Evolutionary conservation across 2,329 filamentous ascomycete genomes (phyloP).

Genomic region (Aspergillus ustus): DNA sequence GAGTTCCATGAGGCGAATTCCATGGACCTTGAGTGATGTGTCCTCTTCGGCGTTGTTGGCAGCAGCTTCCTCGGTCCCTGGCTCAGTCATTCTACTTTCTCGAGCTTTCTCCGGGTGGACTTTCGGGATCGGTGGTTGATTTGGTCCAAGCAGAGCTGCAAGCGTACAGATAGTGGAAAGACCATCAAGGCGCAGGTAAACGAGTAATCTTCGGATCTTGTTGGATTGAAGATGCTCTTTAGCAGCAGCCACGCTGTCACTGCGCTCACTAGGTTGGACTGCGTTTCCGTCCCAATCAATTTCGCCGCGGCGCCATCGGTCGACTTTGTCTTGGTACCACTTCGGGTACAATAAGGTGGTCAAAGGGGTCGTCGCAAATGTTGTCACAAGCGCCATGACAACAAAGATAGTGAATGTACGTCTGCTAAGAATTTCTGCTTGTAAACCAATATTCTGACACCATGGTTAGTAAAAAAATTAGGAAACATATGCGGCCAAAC

Average conservation of each 20-base stretch:
- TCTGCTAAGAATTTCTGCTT: slow-evolving; percentile 78
- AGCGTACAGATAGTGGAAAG: slow-evolving; percentile 82
- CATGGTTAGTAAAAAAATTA: slow-evolving; percentile 7
- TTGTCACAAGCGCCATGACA: slow-evolving; percentile 88
- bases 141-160: slow-evolving; percentile 74
- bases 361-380: slow-evolving; percentile 80
- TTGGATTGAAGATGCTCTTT: slow-evolving; percentile 56
- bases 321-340: slow-evolving; percentile 75
- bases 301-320: slow-evolving; percentile 78
- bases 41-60: slow-evolving; percentile 24
- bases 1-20: slow-evolving; percentile 82
- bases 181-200: slow-evolving; percentile 84
- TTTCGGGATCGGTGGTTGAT: slow-evolving; percentile 39
- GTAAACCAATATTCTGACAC: slow-evolving; percentile 73
- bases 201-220: slow-evolving; percentile 69
- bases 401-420: slow-evolving; percentile 93
- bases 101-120: slow-evolving; percentile 38
- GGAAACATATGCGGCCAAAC: no score
- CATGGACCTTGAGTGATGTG: slow-evolving; percentile 72
- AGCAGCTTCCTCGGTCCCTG: slow-evolving; percentile 30
- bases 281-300: slow-evolving; percentile 83
- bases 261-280: slow-evolving; percentile 48
- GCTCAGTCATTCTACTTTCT: slow-evolving; percentile 20
- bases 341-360: slow-evolving; percentile 75
- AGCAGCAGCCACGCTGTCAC: slow-evolving; percentile 44